Conservation (phyloP, 768 basidiomycete genomes). For the Hirschioporus abietinus region DNA sequence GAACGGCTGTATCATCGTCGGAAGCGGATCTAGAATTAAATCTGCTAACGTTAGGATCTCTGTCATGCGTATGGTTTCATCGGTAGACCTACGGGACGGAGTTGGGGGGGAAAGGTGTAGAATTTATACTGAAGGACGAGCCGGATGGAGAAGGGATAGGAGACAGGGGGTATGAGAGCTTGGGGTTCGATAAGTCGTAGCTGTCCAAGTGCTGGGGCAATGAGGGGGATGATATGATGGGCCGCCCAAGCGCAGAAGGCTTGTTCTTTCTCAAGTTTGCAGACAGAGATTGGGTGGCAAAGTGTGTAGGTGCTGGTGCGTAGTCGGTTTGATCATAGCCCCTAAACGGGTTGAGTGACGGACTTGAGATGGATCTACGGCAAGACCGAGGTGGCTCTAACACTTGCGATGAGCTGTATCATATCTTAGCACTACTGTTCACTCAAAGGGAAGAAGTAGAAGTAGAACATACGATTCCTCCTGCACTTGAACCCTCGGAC, state of each 20-base stretch:
- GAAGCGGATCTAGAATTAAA: not conserved
- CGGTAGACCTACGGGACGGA: not conserved
- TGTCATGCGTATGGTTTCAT: not conserved
- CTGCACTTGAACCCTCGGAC: not conserved
- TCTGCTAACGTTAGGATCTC: not conserved
- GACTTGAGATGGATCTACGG: not conserved
- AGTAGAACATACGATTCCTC: not conserved
- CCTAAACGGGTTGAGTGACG: not conserved
- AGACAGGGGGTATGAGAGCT: not conserved
- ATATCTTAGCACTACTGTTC: not conserved
- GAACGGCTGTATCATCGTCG: not conserved
- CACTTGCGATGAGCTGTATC: not conserved
- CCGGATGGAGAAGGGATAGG: not conserved
- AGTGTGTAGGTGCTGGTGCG: not conserved
- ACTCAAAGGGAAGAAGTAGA: not conserved
- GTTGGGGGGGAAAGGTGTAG: not conserved
- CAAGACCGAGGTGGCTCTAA: conserved; percentile 1
- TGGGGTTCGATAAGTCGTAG: not conserved
- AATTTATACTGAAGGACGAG: not conserved
- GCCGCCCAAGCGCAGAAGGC: not conserved
- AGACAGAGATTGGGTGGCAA: not conserved
- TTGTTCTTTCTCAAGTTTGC: not conserved
- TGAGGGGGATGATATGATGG: not conserved
- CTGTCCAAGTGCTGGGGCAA: not conserved
- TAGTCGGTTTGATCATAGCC: not conserved